Evolutionary conservation across 768 basidiomycete genomes (phyloP).

Genomic region (Hericium rajendrae): DNA sequence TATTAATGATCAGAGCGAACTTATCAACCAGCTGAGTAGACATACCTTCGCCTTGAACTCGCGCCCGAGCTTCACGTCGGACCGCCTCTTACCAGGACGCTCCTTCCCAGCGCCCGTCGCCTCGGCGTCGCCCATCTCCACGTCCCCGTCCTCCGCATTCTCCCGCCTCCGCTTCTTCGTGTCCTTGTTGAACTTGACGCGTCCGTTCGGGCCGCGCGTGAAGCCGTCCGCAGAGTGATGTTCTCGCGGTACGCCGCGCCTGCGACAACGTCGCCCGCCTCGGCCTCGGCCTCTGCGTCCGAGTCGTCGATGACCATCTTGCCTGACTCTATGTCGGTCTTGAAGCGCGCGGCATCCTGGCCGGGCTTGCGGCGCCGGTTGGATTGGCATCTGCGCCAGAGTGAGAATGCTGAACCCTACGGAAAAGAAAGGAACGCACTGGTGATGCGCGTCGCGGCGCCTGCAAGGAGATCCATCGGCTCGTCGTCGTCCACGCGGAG

Average conservation of each 20-base stretch:
- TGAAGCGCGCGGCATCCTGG: slow-evolving; percentile 80
- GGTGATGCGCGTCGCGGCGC: slow-evolving; percentile 60
- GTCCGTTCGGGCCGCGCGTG: slow-evolving; percentile 73
- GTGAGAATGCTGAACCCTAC: background rate
- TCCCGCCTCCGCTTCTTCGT: slow-evolving; percentile 86
- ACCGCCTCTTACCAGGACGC: slow-evolving; percentile 32
- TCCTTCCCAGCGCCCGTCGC: slow-evolving; percentile 17
- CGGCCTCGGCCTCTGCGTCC: slow-evolving; percentile 33
- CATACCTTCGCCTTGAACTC: slow-evolving; percentile 95
- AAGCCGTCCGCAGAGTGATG: slow-evolving; percentile 86
- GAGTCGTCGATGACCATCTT: slow-evolving; percentile 67
- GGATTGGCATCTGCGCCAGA: slow-evolving; percentile 30
- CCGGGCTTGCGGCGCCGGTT: slow-evolving; percentile 67
- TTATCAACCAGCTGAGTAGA: slow-evolving; percentile 6
- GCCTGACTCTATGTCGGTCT: slow-evolving; percentile 74
- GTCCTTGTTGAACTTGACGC: slow-evolving; percentile 92
- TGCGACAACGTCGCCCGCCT: slow-evolving; percentile 41
- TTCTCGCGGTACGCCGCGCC: slow-evolving; percentile 80
- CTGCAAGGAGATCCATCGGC: slow-evolving; percentile 90
- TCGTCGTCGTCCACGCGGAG: slow-evolving; percentile 84
- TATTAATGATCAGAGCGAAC: background rate
- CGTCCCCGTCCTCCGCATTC: slow-evolving; percentile 49
- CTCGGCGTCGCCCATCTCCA: slow-evolving; percentile 72
- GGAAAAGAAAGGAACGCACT: slow-evolving; percentile 36
- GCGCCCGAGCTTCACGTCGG: slow-evolving; percentile 55